Base-by-base conservation (phyloP, 768 basidiomycete genomes). In the Leccinum longicurvipes region DNA sequence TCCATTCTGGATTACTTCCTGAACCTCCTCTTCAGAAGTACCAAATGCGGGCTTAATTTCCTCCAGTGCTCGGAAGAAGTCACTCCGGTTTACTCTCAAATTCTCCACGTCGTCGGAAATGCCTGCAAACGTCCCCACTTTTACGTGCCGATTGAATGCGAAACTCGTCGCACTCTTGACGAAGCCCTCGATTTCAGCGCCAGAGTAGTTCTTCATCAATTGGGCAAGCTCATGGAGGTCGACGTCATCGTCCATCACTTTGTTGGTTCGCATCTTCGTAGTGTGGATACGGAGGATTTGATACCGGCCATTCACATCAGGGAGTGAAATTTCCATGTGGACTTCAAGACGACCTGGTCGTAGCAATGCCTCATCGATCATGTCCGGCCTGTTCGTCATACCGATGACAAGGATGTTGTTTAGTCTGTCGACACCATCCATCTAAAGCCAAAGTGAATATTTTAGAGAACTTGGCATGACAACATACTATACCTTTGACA, bases 371-470 rank as follows among this genome's bases (percentile, higher is more conserved):
- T 99, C 97, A 66, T 99, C 97, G 63, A 99, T 98, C 95, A 99
- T 93, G 78, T 99, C 97, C 42, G 85, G 75, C 57, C 97, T 87
- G 72, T 99, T 98, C 46, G 96, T 99, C 97, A 99, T 99, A 64
- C 97, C 97, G 63, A 99, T 99, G 63, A 99, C 89, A 64, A 99
- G 88, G 58, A 99, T 96, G 73, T 99, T 99, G 78, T 99, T 98
- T 29, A 99, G 78, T 75, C 93, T 90, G 69, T 99, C 97, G 11
- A 99, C 96, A 77, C 97, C 97, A 63, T 99, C 97, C 94, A 99
- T 96, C 93, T 97, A 62, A 9, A 28, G 46, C 6, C 7, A 15
- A 53, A 9, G 29, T 71, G 28, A 71, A 49, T 7, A 50, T n/a
- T 9, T 11, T 19, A 9, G 54, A n/a, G 45, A 41, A 23, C 6